Evolutionary conservation across 306 rosid species (phyloP), one percentile per base, ranked within the genome.

Genomic region (Dalbergia oliveri): DNA sequence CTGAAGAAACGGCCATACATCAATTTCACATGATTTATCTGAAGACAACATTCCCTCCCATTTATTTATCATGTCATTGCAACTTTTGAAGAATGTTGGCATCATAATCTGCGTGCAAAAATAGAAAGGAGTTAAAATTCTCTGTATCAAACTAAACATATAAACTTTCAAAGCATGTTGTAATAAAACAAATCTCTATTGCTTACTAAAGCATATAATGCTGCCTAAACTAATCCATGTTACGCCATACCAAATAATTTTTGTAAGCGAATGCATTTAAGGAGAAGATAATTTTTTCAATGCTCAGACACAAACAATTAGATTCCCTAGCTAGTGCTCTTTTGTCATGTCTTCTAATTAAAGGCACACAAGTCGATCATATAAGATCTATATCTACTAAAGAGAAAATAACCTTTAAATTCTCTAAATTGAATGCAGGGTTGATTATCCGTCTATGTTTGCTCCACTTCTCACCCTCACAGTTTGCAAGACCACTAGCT

Each of bases 401-500:
- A 41, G 19, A 11, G 45, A 8, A 63, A 77, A 58, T 18, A 19
- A 81, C 94, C 94, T 90, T 90, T 16, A 37, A 37, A 0, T 37
- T 37, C 4, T 37, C 41, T 5, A 37, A 37, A 62, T 82, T 37
- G 41, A 37, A 37, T 37, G 41, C 41, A 37, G 41, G 41, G 41
- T 37, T 37, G 74, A 92, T 83, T 56, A 90, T 84, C 64, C 70
- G 90, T 73, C 93, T 76, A 56, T 84, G 89, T 65, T 37, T 37
- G 41, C 41, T 37, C 41, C 41, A 37, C 7, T 37, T 37, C 8
- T 37, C 41, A 37, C 41, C 41, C 41, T 37, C 41, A 37, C 4
- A 37, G 41, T 37, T 37, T 3, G 7, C 41, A 37, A 37, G 41
- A 1, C 41, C 41, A 37, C 41, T 37, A 37, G 7, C 41, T 37